phyloP scores from a whole-genome alignment of 2,329 filamentous ascomycete genomes.

The Albophoma yamanashiensis region DNA sequence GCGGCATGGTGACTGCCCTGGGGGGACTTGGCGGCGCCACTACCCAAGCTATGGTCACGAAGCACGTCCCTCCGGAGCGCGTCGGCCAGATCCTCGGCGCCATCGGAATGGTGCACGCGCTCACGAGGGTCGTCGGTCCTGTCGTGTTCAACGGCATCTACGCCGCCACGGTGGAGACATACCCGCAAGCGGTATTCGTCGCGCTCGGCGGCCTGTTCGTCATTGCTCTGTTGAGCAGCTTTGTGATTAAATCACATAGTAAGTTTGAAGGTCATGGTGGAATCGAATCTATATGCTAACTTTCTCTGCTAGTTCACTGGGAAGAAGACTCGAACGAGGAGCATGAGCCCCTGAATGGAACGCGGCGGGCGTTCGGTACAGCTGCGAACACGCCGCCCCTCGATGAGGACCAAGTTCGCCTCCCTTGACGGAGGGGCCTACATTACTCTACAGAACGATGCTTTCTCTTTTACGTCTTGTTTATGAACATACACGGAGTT shows the following conservation, averaged over 20 bases:
- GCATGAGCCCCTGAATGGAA: constrained; percentile 10
- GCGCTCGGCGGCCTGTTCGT: constrained; percentile 58
- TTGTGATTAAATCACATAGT: constrained; percentile 67
- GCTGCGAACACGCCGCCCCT: constrained; percentile 8
- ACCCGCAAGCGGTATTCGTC: constrained; percentile 76
- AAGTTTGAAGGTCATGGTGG: constrained; percentile 23
- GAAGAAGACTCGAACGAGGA: constrained; percentile 14
- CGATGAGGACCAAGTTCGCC: constrained; percentile 17
- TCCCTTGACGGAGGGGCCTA: constrained; percentile 6
- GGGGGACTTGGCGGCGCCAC: constrained; percentile 82
- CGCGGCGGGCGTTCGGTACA: constrained; percentile 4
- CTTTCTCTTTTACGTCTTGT: not conserved
- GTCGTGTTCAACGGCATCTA: constrained; percentile 82
- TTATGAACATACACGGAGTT: not conserved
- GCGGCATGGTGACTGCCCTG: constrained; percentile 62
- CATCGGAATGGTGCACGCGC: constrained; percentile 72
- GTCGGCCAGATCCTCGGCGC: constrained; percentile 86
- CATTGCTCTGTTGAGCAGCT: constrained; percentile 53
- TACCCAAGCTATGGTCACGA: constrained; percentile 74
- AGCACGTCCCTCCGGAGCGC: constrained; percentile 74
- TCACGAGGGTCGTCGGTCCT: constrained; percentile 70
- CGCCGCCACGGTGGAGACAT: constrained; percentile 64
- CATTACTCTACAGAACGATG: not conserved
- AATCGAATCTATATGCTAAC: not conserved
- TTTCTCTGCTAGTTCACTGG: constrained; percentile 18